These are phyloP conservation scores for Coniochaeta hoffmannii DNA, from an alignment of 2,329 filamentous ascomycete species.

Conservation along the genomic window DNA sequence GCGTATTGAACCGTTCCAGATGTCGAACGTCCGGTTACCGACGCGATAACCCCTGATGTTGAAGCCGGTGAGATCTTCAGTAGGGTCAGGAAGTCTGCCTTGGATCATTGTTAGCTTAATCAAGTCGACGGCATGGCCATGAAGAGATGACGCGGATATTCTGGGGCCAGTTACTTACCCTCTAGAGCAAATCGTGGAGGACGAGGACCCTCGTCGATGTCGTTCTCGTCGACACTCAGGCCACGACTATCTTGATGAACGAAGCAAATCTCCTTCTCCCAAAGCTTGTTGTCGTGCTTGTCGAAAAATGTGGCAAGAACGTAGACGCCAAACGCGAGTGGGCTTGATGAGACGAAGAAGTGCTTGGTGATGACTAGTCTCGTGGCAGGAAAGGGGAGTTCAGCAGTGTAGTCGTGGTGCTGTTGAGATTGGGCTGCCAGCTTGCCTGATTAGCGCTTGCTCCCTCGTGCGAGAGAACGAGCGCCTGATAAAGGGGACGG, in stretches of 20 bases:
- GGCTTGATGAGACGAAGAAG: conserved; percentile 16
- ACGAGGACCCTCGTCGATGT: background rate
- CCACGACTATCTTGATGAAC: conserved; percentile 9
- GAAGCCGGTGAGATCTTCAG: conserved; percentile 5
- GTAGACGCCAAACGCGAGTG: conserved; percentile 21
- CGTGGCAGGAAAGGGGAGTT: conserved; percentile 3
- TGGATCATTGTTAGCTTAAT: background rate
- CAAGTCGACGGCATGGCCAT: too few relatives aligned
- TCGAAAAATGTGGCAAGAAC: conserved; percentile 26
- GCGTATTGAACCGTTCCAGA: conserved; percentile 4
- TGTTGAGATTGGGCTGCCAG: background rate
- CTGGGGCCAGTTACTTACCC: background rate
- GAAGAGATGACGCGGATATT: too few relatives aligned
- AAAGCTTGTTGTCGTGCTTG: conserved; percentile 19
- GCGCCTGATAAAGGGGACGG: background rate
- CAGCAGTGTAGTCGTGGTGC: background rate
- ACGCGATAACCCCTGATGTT: conserved; percentile 5
- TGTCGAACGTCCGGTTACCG: conserved; percentile 7
- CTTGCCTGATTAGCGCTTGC: background rate
- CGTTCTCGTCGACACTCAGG: background rate
- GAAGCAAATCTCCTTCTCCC: conserved; percentile 23
- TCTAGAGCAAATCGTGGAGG: background rate
- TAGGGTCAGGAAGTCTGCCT: conserved; percentile 5
- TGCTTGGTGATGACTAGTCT: conserved; percentile 1
- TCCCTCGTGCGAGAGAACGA: background rate